phyloP scores from a whole-genome alignment of 306 rosid species.

The Fragaria ananassa region DNA sequence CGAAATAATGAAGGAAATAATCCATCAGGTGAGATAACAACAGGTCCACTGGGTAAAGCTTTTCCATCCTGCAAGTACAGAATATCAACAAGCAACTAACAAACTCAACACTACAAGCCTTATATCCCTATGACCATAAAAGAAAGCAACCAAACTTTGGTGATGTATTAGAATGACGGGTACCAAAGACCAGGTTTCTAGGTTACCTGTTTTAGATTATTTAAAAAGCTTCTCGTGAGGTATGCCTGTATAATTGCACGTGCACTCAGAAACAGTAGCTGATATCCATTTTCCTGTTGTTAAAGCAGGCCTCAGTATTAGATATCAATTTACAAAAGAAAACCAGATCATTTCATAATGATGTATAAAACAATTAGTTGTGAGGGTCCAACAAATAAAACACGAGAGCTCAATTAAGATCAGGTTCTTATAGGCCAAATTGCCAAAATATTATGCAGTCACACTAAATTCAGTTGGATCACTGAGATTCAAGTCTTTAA shows the following conservation, averaged over 20 bases:
- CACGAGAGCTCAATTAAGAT: background rate
- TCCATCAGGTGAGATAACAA: conserved; percentile 98
- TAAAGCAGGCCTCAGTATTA: conserved; percentile 20
- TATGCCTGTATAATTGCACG: conserved; percentile 98
- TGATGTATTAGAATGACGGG: background rate
- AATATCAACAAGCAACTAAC: conserved; percentile 11
- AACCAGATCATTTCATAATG: background rate
- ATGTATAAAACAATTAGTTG: background rate
- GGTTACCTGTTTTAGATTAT: conserved; percentile 74
- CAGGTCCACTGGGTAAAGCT: conserved; percentile 83
- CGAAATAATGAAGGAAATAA: conserved; percentile 86
- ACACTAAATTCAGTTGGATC: background rate
- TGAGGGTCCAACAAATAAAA: background rate
- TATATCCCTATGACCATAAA: background rate
- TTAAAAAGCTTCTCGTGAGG: conserved; percentile 80
- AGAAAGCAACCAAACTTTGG: background rate
- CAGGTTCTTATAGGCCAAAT: background rate
- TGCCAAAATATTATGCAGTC: background rate
- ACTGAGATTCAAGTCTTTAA: background rate
- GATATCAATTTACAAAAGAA: background rate
- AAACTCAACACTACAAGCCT: background rate
- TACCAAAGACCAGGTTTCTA: conserved; percentile 14
- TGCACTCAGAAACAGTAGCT: conserved; percentile 93
- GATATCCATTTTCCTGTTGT: conserved; percentile 97
- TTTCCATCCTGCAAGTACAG: conserved; percentile 74